Base-by-base conservation (phyloP, 352 stramenopile genomes). In the Aphanomyces invadans region DNA sequence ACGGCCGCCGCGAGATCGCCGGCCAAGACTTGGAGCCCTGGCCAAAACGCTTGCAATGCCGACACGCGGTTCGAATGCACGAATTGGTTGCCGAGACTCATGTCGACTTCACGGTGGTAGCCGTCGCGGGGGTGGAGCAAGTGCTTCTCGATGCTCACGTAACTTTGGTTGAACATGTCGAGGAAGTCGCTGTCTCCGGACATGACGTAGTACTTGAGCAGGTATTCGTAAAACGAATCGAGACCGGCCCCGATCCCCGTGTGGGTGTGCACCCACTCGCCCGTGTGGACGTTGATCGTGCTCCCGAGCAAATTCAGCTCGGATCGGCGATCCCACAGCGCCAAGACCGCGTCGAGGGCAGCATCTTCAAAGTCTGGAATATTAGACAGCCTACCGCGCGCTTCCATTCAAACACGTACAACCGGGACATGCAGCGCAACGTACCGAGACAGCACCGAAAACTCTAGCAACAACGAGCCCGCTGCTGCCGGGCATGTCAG, bases 181-280 rank as follows among this genome's bases (percentile, higher is more conserved):
- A 98, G 78, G 86, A 95, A 87, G 76, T 82, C 69, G 19, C 86
- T 69, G 61, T 98, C 90, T 23, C 90, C 90, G 72, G 97, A 98
- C n/a, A 99, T 73, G 36, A 98, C 76, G 70, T 98, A 90, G 67
- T 96, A 95, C 74, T 99, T 99, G n/a, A 98, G 71, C 36, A 98
- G 70, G 73, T 99, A 98, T 76, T 99, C 97, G 68, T 98, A 98
- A 72, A 97, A 99, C 49, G 90, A 98, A 75, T 99, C 96, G 1
- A 97, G 83, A 25, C 97, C 97, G 0, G 87, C 86, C 29, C 93
- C 94, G 56, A 98, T 92, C 36, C 90, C 79, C 5, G 88, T 85
- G 44, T 90, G 76, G 21, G 80, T 81, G 51, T 88, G 74, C 17
- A 86, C 62, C 87, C 85, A 95, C 48, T 88, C 63, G 9, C 95